Base-by-base conservation (phyloP, 2,329 filamentous ascomycete genomes). In the Aspergillus sp. region DNA sequence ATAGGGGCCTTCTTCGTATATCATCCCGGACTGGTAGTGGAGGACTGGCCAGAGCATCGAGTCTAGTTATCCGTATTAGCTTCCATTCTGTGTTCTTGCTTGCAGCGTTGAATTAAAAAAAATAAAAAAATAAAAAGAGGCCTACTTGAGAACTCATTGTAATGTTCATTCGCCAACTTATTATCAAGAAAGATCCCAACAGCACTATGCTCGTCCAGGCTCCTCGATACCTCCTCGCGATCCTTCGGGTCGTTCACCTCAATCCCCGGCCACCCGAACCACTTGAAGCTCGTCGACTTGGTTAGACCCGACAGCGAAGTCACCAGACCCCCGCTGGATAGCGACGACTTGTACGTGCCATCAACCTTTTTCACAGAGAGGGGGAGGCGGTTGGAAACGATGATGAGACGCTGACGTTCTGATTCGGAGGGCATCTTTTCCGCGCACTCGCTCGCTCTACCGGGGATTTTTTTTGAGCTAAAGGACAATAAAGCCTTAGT, bases 11-110 rank as follows among this genome's bases (percentile, higher is more conserved):
- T 95, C 88, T 70, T 94, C 86, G 67, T 94, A 95, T 29, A 93
- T 88, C 73, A 95, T 88, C 60, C 88, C 89, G 42, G 89, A 88
- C 67, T 95, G 90, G 72, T 96, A 96, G 73, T 96, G 91, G 71
- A 97, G 90, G 30, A 95, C 82, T 1, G 91, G 91, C 91, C 91
- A 97, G 48, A 96, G 81, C 64, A 96, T 95, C 5, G 87, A 90
- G 70, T 97, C 88, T 90, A 29, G 5, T 7, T 5, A 7, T 46
- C 1, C 7, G 32, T 41, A 29, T 26, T 29, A 39, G 29, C 8
- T 7, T 1, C 19, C 19, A 19, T 19, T 19, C 19, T 19, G 19
- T 19, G 19, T 2, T 19, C 19, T 19, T 19, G 19, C 19, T 19
- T 19, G 19, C 19, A 19, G 19, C 2, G 19, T 2, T 19, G 19